Percentiles rank a stretch among this genome's conserved stretches.
Evolutionary conservation across 2,329 filamentous ascomycete genomes (phyloP).

Genomic region (Stachybotrys chartarum): DNA sequence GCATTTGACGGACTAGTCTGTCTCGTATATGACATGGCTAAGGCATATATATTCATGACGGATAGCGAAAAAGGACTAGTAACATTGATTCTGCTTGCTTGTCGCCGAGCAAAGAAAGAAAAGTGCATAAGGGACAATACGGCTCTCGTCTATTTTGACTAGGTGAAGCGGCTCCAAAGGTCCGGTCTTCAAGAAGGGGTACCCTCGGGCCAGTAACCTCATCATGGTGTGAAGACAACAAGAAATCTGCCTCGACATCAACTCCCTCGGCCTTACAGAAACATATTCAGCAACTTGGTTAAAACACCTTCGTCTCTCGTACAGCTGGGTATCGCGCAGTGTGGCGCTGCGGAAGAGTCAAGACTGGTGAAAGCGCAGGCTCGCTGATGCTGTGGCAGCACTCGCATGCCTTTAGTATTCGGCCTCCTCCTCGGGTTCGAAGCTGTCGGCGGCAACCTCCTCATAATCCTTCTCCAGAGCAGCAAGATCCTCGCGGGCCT

Average conservation of each 20-base stretch:
- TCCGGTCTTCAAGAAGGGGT: conserved; percentile 2
- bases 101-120: conserved; percentile 13
- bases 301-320: conserved; percentile 10
- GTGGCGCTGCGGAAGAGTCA: conserved; percentile 6
- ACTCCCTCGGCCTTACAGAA: conserved; percentile 5
- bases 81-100: conserved; percentile 23
- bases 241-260: conserved; percentile 13
- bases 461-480: conserved; percentile 84
- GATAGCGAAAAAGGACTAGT: not conserved
- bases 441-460: conserved; percentile 71
- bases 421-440: conserved; percentile 52
- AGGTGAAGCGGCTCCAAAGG: conserved; percentile 17
- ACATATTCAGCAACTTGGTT: not conserved
- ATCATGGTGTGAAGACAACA: conserved; percentile 10
- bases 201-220: conserved; percentile 7
- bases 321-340: conserved; percentile 9
- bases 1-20: too few relatives aligned
- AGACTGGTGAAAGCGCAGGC: conserved; percentile 6
- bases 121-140: conserved; percentile 6
- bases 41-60: too few relatives aligned
- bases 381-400: not conserved
- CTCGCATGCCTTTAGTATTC: conserved; percentile 63
- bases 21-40: too few relatives aligned
- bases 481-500: conserved; percentile 79
- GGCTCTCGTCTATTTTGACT: conserved; percentile 22